Base-by-base conservation (phyloP, 176 grass and related monocot species). In the Ensete ventricosum region DNA sequence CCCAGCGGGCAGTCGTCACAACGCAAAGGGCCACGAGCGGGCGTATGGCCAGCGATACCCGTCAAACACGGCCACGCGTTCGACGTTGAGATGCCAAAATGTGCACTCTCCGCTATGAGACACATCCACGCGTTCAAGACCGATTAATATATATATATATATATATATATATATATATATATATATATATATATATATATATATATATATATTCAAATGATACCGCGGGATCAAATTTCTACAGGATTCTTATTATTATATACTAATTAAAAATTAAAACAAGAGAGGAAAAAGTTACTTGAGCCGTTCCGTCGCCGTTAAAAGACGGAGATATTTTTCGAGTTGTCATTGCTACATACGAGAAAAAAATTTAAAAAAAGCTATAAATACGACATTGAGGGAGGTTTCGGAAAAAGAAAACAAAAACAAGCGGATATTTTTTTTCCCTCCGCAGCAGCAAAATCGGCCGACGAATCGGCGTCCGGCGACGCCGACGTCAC, bases 391-490 rank as follows among this genome's bases (percentile, higher is more conserved):
- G 53, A 26, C 16, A 73, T 62, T 55, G 0, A 24, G 74, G 4
- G 34, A 43, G 34, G 34, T 43, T 43, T 43, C 34, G 6, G 74
- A 78, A 52, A 83, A 81, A 11, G 60, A 81, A 70, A 81, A 29
- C 9, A 51, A 11, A 14, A n/a, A 5, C 23, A 11, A 65, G 23
- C n/a, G 11, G 50, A 14, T 52, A 1, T 53, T 72, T 23, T 53
- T 12, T 2, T 23, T 23, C 67, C 51, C 63, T 23, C 9, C 9
- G 27, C 53, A 3, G 14, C 65, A 21, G 86, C 87, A 91, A 91
- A 84, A 98, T 87, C 83, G 82, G 70, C 81, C 84, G 64, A 74
- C 26, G 62, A 80, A 76, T 64, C 19, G 73, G 59, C 64, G 64
- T 83, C 62, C 77, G 76, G 87, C 71, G 79, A 60, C n/a, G 48